Percentiles rank a stretch among this genome's conserved stretches.
Conservation (phyloP, 2,329 filamentous ascomycete species). For the Aspergillus pseudotamarii region DNA sequence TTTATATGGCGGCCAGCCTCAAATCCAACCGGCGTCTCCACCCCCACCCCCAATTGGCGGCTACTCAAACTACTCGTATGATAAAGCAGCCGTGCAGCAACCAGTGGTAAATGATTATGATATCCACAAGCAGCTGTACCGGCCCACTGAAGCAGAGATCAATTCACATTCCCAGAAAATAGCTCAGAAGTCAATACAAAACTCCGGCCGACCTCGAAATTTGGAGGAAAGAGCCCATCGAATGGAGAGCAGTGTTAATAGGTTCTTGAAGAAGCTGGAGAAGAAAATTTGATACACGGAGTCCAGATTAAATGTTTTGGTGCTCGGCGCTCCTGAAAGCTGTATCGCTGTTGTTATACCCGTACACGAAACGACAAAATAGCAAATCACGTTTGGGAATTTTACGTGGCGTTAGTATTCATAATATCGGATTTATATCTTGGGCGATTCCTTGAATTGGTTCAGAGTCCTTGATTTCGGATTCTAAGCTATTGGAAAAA, state of each 20-base stretch:
- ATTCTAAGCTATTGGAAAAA: neutral
- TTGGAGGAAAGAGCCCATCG: conserved; percentile 42
- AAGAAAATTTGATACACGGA: conserved; percentile 35
- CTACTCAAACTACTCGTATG: conserved; percentile 48
- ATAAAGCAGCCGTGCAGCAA: conserved; percentile 31
- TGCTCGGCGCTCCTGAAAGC: neutral
- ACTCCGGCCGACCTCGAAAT: conserved; percentile 36
- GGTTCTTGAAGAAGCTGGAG: conserved; percentile 50
- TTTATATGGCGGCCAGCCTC: conserved; percentile 24
- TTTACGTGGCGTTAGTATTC: neutral
- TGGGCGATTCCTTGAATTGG: neutral
- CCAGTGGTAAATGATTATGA: conserved; percentile 39
- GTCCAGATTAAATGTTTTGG: neutral
- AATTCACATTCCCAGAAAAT: conserved; percentile 39
- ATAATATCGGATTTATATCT: neutral
- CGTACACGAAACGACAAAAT: neutral
- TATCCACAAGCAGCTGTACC: conserved; percentile 50
- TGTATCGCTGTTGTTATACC: neutral
- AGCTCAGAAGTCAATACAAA: conserved; percentile 36
- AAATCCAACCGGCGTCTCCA: conserved; percentile 18
- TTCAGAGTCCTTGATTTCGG: neutral
- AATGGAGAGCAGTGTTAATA: conserved; percentile 47
- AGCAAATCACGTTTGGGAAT: neutral
- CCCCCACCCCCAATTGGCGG: conserved; percentile 34
- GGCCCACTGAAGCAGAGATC: conserved; percentile 48